phyloP scores from a whole-genome alignment of 129 eudicot genomes.

The Arctium minus region DNA sequence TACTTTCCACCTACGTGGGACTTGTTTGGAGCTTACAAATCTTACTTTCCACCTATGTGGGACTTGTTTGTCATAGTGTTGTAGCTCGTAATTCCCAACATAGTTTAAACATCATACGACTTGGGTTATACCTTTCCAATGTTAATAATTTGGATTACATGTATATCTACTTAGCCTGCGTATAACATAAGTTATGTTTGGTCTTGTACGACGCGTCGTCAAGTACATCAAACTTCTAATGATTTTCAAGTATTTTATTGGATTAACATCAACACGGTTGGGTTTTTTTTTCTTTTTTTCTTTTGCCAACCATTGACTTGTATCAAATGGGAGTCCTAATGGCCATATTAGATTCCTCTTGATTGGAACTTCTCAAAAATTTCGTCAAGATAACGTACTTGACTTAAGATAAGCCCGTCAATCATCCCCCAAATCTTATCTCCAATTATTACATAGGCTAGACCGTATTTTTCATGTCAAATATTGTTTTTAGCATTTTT shows the following conservation, averaged over 20 bases:
- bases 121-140: background rate
- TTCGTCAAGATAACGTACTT: background rate
- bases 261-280: background rate
- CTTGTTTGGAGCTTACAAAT: background rate
- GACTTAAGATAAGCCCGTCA: background rate
- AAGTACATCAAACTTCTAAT: too few species aligned
- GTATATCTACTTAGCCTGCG: background rate
- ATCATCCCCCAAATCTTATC: background rate
- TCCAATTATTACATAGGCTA: background rate
- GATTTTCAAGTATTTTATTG: background rate
- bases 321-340: background rate
- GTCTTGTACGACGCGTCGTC: background rate
- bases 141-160: background rate
- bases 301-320: background rate
- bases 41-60: background rate
- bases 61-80: background rate
- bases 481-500: background rate
- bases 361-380: background rate
- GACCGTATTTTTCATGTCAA: background rate
- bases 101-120: background rate
- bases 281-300: background rate
- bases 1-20: background rate
- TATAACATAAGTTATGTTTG: background rate
- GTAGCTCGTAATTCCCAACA: background rate
- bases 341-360: background rate